phyloP scores from a whole-genome alignment of 495 filamentous ascomycete species.

The Cudoniella acicularis region DNA sequence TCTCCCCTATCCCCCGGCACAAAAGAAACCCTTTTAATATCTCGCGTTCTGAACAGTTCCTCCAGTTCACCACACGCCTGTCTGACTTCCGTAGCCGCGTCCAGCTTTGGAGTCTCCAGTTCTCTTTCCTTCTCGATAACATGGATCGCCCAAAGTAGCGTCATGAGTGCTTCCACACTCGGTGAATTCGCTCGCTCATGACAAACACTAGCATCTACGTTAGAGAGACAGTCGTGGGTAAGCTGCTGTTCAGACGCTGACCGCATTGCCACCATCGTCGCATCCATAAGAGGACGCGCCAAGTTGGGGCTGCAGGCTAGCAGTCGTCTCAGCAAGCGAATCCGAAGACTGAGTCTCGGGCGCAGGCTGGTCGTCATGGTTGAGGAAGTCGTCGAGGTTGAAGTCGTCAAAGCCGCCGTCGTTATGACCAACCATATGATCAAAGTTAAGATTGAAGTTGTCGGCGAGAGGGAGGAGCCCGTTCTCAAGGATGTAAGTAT shows the following conservation, averaged over 20 bases:
- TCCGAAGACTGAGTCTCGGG: constrained; percentile 44
- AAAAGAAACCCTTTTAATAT: constrained; percentile 12
- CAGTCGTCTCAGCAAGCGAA: constrained; percentile 41
- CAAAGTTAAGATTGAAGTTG: constrained; percentile 68
- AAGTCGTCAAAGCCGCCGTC: constrained; percentile 49
- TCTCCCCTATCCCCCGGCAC: neutral
- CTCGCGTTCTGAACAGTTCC: constrained; percentile 23
- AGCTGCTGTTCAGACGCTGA: constrained; percentile 47
- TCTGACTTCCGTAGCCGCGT: constrained; percentile 22
- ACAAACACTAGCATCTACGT: constrained; percentile 31
- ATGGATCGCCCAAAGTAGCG: constrained; percentile 46
- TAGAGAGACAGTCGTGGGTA: constrained; percentile 23
- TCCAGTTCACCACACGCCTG: constrained; percentile 22
- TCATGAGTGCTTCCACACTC: constrained; percentile 49
- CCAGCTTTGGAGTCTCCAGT: constrained; percentile 17
- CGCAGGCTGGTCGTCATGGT: constrained; percentile 34
- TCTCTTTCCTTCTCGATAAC: constrained; percentile 28
- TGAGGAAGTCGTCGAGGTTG: constrained; percentile 52
- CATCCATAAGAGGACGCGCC: constrained; percentile 88
- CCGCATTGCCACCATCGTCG: constrained; percentile 86
- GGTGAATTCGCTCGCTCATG: constrained; percentile 41
- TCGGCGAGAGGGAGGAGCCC: constrained; percentile 67
- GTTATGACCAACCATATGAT: constrained; percentile 83
- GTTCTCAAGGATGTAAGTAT: constrained; percentile 74
- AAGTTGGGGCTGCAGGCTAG: constrained; percentile 82